Conservation (phyloP, 768 basidiomycete species). For the Trametes cinnabarina region DNA sequence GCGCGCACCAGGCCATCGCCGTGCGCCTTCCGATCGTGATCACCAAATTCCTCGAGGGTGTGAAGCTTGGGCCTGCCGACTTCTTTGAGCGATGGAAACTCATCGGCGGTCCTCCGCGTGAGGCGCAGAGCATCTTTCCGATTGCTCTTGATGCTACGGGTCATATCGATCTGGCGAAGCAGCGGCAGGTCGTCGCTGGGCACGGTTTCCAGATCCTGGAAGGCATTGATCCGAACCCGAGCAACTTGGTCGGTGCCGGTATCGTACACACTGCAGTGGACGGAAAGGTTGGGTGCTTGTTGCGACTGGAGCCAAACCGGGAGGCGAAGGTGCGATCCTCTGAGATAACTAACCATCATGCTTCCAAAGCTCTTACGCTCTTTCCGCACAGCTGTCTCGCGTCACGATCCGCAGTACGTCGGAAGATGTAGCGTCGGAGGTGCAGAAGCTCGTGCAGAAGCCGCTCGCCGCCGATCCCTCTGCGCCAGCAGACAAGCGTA, state of each 20-base stretch:
- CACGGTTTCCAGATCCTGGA: constrained; percentile 73
- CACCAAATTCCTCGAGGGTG: constrained; percentile 92
- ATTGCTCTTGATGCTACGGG: constrained; percentile 65
- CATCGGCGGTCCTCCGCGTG: constrained; percentile 93
- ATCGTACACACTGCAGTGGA: constrained; percentile 88
- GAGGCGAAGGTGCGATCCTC: constrained; percentile 78
- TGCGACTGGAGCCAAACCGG: constrained; percentile 91
- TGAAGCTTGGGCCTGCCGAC: constrained; percentile 75
- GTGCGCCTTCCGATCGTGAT: constrained; percentile 83
- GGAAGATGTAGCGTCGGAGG: constrained; percentile 77
- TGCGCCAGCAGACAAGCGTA: constrained; percentile 7
- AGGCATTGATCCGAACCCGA: constrained; percentile 91
- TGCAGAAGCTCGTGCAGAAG: constrained; percentile 51
- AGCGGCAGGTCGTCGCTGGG: constrained; percentile 77
- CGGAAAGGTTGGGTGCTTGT: constrained; percentile 93
- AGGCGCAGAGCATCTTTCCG: constrained; percentile 86
- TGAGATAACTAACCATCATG: not conserved
- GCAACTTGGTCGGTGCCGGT: constrained; percentile 92
- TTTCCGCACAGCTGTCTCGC: constrained; percentile 68
- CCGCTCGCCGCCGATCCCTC: constrained; percentile 32
- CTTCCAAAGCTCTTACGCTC: not conserved
- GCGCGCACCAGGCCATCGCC: constrained; percentile 83
- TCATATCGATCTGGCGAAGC: constrained; percentile 69
- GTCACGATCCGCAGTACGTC: constrained; percentile 94
- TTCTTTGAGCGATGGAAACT: constrained; percentile 99